Conservation (phyloP, 129 eudicot species). For the Centella asiatica region DNA sequence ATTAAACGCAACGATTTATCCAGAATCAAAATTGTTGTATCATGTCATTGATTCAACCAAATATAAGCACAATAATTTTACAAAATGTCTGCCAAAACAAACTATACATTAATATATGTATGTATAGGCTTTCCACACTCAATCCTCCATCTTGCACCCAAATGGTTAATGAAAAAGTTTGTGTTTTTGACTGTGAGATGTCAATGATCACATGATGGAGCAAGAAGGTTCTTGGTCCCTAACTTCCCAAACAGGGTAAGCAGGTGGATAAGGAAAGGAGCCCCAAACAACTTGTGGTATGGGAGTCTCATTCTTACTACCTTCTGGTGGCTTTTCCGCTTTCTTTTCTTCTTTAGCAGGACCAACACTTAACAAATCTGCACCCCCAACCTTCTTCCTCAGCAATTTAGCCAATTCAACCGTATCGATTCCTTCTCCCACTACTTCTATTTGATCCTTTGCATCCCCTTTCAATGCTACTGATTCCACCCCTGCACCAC, state of each 20-base stretch:
- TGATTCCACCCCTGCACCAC: conserved; percentile 22
- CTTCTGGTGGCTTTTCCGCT: neutral
- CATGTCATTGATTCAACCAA: too few species aligned
- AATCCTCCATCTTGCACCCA: too few species aligned
- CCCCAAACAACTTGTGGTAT: neutral
- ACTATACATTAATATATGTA: too few species aligned
- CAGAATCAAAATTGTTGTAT: too few species aligned
- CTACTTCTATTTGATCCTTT: conserved; percentile 18
- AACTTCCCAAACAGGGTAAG: neutral
- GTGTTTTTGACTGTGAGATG: too few species aligned
- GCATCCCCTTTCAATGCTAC: conserved; percentile 11
- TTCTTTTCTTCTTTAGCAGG: conserved; percentile 15
- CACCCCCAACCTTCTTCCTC: conserved; percentile 21
- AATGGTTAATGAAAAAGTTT: too few species aligned
- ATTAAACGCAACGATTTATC: too few species aligned
- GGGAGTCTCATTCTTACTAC: neutral
- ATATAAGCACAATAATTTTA: too few species aligned
- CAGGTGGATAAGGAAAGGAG: neutral
- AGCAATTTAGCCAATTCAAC: conserved; percentile 13
- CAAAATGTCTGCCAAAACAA: too few species aligned
- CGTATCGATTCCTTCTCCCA: conserved; percentile 24
- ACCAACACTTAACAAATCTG: conserved; percentile 23
- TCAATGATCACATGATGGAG: neutral
- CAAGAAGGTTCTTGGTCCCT: neutral
- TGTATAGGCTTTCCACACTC: too few species aligned